phyloP scores from a whole-genome alignment of 306 rosid genomes.

The Prunus salicina region DNA sequence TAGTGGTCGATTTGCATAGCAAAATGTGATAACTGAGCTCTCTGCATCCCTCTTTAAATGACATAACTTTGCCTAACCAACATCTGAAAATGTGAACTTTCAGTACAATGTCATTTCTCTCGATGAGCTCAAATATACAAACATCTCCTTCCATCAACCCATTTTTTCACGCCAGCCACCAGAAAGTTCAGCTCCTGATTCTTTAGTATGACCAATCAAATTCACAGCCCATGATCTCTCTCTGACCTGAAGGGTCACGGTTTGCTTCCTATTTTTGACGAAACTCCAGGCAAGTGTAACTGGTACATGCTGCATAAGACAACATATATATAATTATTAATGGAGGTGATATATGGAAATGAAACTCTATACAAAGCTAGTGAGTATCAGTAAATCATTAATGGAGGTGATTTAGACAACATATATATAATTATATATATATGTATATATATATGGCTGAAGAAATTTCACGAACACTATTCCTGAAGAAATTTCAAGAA shows the following conservation, averaged over 20 bases:
- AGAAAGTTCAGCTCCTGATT: not conserved
- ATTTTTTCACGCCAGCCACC: slow-evolving; percentile 5
- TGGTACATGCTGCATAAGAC: not conserved
- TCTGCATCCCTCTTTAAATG: not conserved
- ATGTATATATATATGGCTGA: too few relatives aligned
- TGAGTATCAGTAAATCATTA: not conserved
- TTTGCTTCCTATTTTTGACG: not conserved
- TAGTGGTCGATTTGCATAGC: not conserved
- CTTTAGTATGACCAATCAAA: not conserved
- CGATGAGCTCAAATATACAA: not conserved
- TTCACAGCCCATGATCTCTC: not conserved
- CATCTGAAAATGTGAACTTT: not conserved
- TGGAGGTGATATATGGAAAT: not conserved
- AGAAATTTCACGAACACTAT: too few relatives aligned
- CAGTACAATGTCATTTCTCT: not conserved
- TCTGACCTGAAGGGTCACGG: not conserved
- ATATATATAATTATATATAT: too few relatives aligned
- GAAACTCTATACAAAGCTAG: too few relatives aligned
- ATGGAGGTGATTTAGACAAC: not conserved
- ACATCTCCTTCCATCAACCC: not conserved
- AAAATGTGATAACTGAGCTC: too few relatives aligned
- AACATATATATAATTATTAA: too few relatives aligned
- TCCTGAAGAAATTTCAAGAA: too few relatives aligned
- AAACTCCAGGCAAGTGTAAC: not conserved
- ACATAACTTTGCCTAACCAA: not conserved